Evolutionary conservation across 176 grass and related monocot species (phyloP), one percentile per base, ranked within the genome.

Genomic region (Raddia distichophylla): DNA sequence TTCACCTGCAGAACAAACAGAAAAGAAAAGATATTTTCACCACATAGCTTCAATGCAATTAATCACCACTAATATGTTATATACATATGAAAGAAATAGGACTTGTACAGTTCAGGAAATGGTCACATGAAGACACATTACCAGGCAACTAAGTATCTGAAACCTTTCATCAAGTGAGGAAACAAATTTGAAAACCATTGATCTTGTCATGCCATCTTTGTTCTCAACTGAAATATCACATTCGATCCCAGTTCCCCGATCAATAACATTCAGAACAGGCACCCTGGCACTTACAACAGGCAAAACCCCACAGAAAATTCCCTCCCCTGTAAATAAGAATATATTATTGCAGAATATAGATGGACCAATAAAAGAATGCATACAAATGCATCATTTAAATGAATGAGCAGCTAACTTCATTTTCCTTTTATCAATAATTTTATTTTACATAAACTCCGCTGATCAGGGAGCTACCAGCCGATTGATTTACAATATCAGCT

Each of bases 171-270:
- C 92, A 72, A 94, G 91, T 49, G 90, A 87, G 58, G 88, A 89
- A 64, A 98, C 42, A 75, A 87, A 67, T 83, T 85, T 83, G 64
- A 93, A 81, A 18, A 94, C 33, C 80, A 85, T 78, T 9, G 95
- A 98, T 60, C 95, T 91, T 77, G 88, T 92, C 74, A 98, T 91
- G 27, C 95, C 95, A 83, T 98, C 92, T 83, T 98, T 94, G 76
- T 98, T 98, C 72, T 98, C 95, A 78, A 98, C 64, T 0, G 92
- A 86, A 86, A 98, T 84, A 62, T 98, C 95, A 70, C 92, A 94
- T 49, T 98, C 92, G 33, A 98, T 44, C 66, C 88, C 81, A 46
- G 88, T 94, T 48, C 64, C 74, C 77, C 90, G 45, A 75, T 98
- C 90, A 63, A 89, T 88, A 75, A 85, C 88, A 73, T 98, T 98